Evolutionary conservation across 345 rosid species (phyloP).

Genomic region (Acer yangbiense): DNA sequence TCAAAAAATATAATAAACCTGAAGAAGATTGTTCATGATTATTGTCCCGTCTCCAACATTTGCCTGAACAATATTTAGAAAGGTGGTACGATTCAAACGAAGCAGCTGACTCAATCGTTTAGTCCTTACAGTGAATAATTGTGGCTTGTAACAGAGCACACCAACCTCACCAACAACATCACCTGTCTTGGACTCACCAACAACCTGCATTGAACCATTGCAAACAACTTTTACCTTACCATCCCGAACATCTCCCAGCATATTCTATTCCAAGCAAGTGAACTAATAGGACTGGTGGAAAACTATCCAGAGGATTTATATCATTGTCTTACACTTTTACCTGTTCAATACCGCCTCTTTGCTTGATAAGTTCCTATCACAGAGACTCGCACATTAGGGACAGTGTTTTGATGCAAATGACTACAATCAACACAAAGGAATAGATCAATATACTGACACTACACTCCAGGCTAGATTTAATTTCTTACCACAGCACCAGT

Average conservation of each 20-base stretch:
- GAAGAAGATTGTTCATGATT: conserved; percentile 86
- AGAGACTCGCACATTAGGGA: conserved; percentile 20
- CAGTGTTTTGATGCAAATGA: background rate
- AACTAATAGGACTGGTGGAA: conserved; percentile 1
- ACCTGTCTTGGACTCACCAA: conserved; percentile 67
- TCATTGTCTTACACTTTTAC: conserved; percentile 45
- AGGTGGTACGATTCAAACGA: conserved; percentile 76
- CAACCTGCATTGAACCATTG: conserved; percentile 42
- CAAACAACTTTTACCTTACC: conserved; percentile 11
- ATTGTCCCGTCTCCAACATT: conserved; percentile 91
- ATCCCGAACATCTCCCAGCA: background rate
- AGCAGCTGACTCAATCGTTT: conserved; percentile 83
- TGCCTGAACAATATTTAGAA: conserved; percentile 72
- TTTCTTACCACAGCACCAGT: conserved; percentile 76
- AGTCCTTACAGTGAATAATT: conserved; percentile 79
- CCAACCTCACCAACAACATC: conserved; percentile 85
- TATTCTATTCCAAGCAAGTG: background rate
- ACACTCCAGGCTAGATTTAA: background rate
- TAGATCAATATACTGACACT: background rate
- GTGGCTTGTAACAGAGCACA: conserved; percentile 87
- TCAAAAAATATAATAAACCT: conserved; percentile 40
- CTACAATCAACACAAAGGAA: background rate
- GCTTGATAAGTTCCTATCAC: conserved; percentile 64
- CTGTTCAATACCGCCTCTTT: conserved; percentile 64
- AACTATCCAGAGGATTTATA: conserved; percentile 4